Base-by-base conservation (phyloP, 805 yeast genomes). In the Millerozyma acaciae region DNA sequence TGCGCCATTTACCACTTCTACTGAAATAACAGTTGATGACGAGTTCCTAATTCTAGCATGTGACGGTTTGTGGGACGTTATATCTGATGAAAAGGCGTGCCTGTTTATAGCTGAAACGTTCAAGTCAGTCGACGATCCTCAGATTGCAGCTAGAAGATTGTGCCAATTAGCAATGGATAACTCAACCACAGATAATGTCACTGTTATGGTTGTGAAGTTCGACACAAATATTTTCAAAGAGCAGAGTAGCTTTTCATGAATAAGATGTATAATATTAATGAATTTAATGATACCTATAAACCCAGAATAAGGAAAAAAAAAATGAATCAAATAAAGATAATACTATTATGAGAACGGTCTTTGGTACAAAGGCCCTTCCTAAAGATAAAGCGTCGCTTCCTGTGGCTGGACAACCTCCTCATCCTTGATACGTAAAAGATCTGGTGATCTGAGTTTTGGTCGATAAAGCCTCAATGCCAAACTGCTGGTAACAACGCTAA, bases 1-100 rank as follows among this genome's bases (percentile, higher is more conserved):
- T 0, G 77, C 79, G 34, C 98, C 98, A 1, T 90, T 82, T 52
- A 90, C 98, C 0, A 86, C 97, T 0, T 77, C 87, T 28, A 87
- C 95, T 1, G 87, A 80, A 48, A 66, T 93, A 19, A 70, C 70
- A 16, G 58, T 57, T 1, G 66, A 62, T 8, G 96, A 89, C 55
- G 83, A 83, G 45, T 86, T 85, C 51, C 57, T 90, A 50, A 88
- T 90, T 31, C 63, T 90, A 38, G 97, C 97, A 0, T 93, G 97
- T 57, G 98, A 90, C 58, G 98, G 98, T 0, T 63, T 90, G 8
- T 90, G 97, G 97, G 98, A 90, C 56, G 97, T 90, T 4, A 73
- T 89, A 32, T 70, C 79, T 6, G 98, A 93, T 53, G 83, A 77
- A 43, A 75, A 76, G 35, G 97, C 97, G 0, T 84, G 93, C 37